Evolutionary conservation across 108 stramenopile species (phyloP), one percentile per base, ranked within the genome.

Genomic region (Cyclotella cryptica): DNA sequence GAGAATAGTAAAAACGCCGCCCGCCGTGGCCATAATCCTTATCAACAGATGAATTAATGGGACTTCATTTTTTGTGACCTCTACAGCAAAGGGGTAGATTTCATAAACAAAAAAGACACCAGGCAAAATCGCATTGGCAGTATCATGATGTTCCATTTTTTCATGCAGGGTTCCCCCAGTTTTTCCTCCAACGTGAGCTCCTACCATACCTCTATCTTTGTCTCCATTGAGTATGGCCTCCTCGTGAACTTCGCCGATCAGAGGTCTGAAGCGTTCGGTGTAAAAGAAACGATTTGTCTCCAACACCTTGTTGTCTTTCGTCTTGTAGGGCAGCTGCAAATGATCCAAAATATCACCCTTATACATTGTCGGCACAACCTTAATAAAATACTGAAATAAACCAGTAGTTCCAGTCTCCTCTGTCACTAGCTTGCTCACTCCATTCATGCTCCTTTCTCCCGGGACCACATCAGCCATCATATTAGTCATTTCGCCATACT

Each of bases 101-200:
- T 99, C 98, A 78, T 98, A 99, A 24, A 99, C 92, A 76, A 98
- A 98, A 80, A 98, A 99, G 24, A 99, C 91, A 0, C 99, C 99
- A 17, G 98, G 97, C 57, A 98, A 77, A 13, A 98, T 83, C 0
- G 90, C 79, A 69, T 95, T 94, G 77, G 88, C 86, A 30, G 89
- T 71, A 57, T 80, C 71, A 69, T 97, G 90, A 78, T 93, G 91
- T 19, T 90, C 80, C 51, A 87, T 57, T 63, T 90, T 84, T 41
- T 80, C 80, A 69, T 93, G 92, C 13, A 87, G 73, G 1, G 70
- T 72, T n/a, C 86, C 87, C 14, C 83, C 77, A 14, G 66, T 69
- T 30, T 89, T 84, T 39, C 89, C 88, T 12, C 83, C 88, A 47
- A 75, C 72, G 22, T 81, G 85, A 44, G 69, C 66, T 24, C 85